A percentile compares a stretch with the other conserved stretches of the same genome.
Evolutionary conservation across 2,329 filamentous ascomycete genomes (phyloP).

Genomic region (Hypomyces rosellus): DNA sequence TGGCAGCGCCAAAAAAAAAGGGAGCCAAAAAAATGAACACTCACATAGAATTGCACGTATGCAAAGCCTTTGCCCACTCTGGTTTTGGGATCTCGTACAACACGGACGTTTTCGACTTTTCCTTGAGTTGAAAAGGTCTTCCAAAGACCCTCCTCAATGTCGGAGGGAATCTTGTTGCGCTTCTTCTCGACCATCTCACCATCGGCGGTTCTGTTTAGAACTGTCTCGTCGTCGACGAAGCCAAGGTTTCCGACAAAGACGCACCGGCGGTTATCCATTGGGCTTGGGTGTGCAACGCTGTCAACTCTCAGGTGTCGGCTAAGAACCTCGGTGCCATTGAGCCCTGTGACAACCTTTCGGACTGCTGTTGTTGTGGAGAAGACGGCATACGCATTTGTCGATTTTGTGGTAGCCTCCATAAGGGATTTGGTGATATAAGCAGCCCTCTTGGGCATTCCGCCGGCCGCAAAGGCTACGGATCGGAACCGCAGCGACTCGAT

Average conservation of each 20-base stretch:
- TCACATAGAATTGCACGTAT: slow-evolving; percentile 86
- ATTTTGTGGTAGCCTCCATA: slow-evolving; percentile 86
- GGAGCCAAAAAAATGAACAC: slow-evolving; percentile 17
- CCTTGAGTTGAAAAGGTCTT: slow-evolving; percentile 68
- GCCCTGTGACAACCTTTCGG: slow-evolving; percentile 63
- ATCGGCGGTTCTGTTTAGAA: slow-evolving; percentile 57
- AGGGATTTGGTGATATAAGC: slow-evolving; percentile 86
- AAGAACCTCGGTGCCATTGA: slow-evolving; percentile 81
- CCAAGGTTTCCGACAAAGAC: slow-evolving; percentile 95
- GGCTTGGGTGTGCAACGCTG: slow-evolving; percentile 78
- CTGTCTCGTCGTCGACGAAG: slow-evolving; percentile 87
- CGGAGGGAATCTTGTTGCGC: slow-evolving; percentile 67
- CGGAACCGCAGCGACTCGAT: slow-evolving; percentile 91
- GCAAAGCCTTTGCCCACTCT: slow-evolving; percentile 95
- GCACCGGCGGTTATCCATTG: slow-evolving; percentile 79
- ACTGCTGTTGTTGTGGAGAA: slow-evolving; percentile 72
- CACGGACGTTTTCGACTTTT: slow-evolving; percentile 85
- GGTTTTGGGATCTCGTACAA: slow-evolving; percentile 82
- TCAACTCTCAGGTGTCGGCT: slow-evolving; percentile 88
- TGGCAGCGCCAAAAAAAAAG: not conserved
- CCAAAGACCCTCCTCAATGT: slow-evolving; percentile 92
- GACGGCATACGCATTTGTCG: slow-evolving; percentile 90
- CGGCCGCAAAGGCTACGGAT: slow-evolving; percentile 77
- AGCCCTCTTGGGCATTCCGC: slow-evolving; percentile 81
- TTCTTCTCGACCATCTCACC: slow-evolving; percentile 65